phyloP scores from a whole-genome alignment of 768 basidiomycete species.

The Auriculariales sp. region DNA sequence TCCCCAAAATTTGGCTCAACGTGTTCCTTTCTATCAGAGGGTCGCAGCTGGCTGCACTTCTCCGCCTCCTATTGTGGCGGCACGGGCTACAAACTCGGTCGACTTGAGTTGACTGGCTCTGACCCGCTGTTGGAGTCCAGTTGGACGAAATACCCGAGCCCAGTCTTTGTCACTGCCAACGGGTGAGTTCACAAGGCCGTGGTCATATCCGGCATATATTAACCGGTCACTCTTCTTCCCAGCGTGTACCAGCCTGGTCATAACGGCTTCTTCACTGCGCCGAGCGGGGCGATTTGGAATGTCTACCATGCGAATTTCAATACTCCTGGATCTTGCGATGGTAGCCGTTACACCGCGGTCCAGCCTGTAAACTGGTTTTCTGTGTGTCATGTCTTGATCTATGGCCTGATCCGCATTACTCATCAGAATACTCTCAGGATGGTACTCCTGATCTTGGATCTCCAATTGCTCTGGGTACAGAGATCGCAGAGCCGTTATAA shows the following conservation, averaged over 20 bases:
- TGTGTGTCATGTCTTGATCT: too few relatives aligned
- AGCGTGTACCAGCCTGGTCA: conserved; percentile 4
- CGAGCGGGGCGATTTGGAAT: conserved; percentile 1
- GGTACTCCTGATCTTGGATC: too few relatives aligned
- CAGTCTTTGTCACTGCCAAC: not conserved
- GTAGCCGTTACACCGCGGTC: conserved; percentile 4
- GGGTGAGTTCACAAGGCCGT: not conserved
- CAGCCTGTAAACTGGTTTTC: conserved; percentile 6
- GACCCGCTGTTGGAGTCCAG: conserved; percentile 1
- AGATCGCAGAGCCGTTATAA: too few relatives aligned
- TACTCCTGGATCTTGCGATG: conserved; percentile 7
- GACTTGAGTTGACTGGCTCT: conserved; percentile 3
- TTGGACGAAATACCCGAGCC: conserved; percentile 1
- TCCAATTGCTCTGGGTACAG: too few relatives aligned
- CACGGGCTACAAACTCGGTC: conserved; percentile 4
- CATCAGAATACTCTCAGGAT: too few relatives aligned
- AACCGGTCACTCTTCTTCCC: not conserved
- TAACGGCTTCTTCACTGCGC: conserved; percentile 7
- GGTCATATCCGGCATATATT: not conserved
- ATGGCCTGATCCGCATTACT: too few relatives aligned
- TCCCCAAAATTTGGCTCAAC: too few relatives aligned
- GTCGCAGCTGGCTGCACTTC: conserved; percentile 3
- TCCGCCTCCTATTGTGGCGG: conserved; percentile 3
- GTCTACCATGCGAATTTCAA: conserved; percentile 5
- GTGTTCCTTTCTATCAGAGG: too few relatives aligned